These are phyloP conservation scores for Acanthamoeba castellanii DNA, from an alignment of 208 protist genomes.

Conservation along the genomic window DNA sequence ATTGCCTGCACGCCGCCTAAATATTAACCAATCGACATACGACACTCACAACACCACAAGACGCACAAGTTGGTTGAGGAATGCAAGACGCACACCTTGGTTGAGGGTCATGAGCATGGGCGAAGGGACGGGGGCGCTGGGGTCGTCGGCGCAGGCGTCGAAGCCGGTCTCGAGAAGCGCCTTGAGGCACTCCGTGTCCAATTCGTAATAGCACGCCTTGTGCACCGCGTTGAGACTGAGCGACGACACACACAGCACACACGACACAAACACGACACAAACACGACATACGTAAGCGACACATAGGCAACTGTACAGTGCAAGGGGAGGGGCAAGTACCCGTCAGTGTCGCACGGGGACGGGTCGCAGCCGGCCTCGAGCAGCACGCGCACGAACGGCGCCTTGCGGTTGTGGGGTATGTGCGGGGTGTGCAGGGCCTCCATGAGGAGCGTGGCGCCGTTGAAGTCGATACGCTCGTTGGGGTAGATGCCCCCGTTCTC, in stretches of 20 bases:
- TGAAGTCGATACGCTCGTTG: not conserved
- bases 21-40: not conserved
- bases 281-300: not conserved
- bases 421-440: not conserved
- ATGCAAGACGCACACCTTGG: not conserved
- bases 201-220: not conserved
- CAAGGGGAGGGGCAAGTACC: not conserved
- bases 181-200: not conserved
- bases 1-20: not conserved
- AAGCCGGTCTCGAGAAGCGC: not conserved
- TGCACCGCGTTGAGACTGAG: not conserved
- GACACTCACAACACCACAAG: not conserved
- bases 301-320: not conserved
- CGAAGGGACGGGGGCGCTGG: not conserved
- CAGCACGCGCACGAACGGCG: not conserved
- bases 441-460: not conserved
- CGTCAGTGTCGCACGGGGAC: not conserved
- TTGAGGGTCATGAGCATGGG: not conserved
- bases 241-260: not conserved
- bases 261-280: too few species aligned
- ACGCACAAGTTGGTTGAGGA: too few species aligned
- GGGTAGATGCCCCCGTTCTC: not conserved
- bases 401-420: not conserved
- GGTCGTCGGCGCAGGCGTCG: not conserved
- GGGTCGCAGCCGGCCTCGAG: slow-evolving; percentile 1